Base-by-base conservation (phyloP, 495 filamentous ascomycete genomes). In the Sphaerosporella brunnea region DNA sequence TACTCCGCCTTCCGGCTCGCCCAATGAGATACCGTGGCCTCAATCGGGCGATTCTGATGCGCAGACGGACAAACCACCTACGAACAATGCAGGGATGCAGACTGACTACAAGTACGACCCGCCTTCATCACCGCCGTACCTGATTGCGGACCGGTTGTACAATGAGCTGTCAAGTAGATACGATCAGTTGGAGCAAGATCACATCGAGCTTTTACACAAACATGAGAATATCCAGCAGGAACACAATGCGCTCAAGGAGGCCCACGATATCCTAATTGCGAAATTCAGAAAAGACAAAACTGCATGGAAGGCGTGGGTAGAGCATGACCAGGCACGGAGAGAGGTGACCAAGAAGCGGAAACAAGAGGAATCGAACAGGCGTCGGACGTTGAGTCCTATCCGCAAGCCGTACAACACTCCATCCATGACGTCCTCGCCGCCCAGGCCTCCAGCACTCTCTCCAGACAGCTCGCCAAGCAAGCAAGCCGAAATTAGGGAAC, bases 281-380 rank as follows among this genome's bases (percentile, higher is more conserved):
- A 28, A 30, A 4, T 50, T 28, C 20, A 32, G 19, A 18, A 1
- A 35, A 32, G 39, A 41, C 37, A 50, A 43, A 23, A 15, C 19
- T 5, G 45, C 9, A 23, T 50, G 39, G 48, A 50, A 44, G 23
- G 2, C 18, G 16, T 49, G 20, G 26, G 26, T 13, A 9, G 9
- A 34, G 9, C 7, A 43, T 24, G 9, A 43, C 40, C 24, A 5
- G 35, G 15, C 28, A 32, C 28, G 15, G 16, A 37, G 15, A 18
- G 35, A 37, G 8, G 9, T 37, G 8, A 18, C 35, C 4, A 37
- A 18, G 35, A 5, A 18, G 8, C 7, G 35, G 35, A 37, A 37
- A 37, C 9, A 54, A 18, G 28, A 32, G 23, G 43, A 48, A 20
- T 44, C 46, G 30, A 39, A 54, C 37, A 58, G 11, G 20, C 15